Percentiles rank a stretch among this genome's conserved stretches.
These are phyloP conservation scores for Funneliformis mosseae DNA, from an alignment of 192 early-diverging fungal genomes.

Conservation along the genomic window DNA sequence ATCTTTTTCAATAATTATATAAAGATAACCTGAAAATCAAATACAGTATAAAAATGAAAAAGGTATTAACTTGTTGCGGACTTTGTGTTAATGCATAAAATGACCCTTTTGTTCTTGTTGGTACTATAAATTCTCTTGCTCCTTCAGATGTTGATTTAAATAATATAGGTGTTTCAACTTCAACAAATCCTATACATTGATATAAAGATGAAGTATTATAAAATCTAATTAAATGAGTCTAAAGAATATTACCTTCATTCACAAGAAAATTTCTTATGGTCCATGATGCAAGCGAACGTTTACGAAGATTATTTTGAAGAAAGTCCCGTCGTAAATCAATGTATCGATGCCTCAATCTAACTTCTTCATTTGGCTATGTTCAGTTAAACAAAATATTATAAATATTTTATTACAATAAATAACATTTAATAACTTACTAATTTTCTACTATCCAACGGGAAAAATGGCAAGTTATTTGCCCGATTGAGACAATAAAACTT, in stretches of 20 bases:
- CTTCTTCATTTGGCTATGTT: slow-evolving; percentile 76
- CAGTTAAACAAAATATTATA: neutral
- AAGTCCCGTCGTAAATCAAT: slow-evolving; percentile 78
- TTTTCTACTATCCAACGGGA: slow-evolving; percentile 51
- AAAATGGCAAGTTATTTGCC: slow-evolving; percentile 65
- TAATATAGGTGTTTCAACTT: slow-evolving; percentile 91
- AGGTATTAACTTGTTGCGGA: slow-evolving; percentile 71
- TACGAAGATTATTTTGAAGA: slow-evolving; percentile 76
- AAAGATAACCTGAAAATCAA: neutral
- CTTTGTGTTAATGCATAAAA: slow-evolving; percentile 92
- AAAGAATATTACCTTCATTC: slow-evolving; percentile 47
- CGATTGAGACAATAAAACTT: slow-evolving; percentile 67
- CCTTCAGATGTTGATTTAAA: slow-evolving; percentile 95
- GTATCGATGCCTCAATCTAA: slow-evolving; percentile 72
- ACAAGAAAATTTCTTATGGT: slow-evolving; percentile 71
- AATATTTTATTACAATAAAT: neutral
- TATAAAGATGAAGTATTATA: slow-evolving; percentile 14
- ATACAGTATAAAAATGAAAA: neutral
- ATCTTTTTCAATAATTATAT: neutral
- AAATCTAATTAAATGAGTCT: neutral
- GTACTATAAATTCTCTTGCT: slow-evolving; percentile 92
- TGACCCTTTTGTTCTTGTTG: slow-evolving; percentile 69
- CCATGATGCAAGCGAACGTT: slow-evolving; percentile 67
- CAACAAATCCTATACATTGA: slow-evolving; percentile 65
- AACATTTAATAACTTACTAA: slow-evolving; percentile 39